A percentile compares a stretch with the other conserved stretches of the same genome.
phyloP scores from a whole-genome alignment of 2,329 filamentous ascomycete genomes.

The Nothomitra cinnamomea region DNA sequence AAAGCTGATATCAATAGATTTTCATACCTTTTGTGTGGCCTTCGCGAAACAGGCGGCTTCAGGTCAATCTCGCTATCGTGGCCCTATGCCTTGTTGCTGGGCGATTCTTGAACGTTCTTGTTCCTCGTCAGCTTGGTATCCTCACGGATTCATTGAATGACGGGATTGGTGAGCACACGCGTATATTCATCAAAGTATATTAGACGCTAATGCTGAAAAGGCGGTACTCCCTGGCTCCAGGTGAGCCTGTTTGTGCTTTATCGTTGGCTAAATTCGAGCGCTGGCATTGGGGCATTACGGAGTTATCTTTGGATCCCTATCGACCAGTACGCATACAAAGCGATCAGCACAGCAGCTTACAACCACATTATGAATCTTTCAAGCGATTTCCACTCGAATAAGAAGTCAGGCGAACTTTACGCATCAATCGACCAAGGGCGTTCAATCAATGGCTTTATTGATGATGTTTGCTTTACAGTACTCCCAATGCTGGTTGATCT shows the following conservation, averaged over 20 bases:
- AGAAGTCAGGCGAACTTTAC: constrained; percentile 46
- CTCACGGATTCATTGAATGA: constrained; percentile 51
- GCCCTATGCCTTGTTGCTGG: constrained; percentile 49
- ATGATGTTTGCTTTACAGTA: constrained; percentile 41
- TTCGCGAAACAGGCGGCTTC: constrained; percentile 44
- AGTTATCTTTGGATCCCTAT: constrained; percentile 36
- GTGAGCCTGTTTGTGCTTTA: constrained; percentile 34
- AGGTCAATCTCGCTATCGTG: constrained; percentile 50
- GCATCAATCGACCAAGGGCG: constrained; percentile 47
- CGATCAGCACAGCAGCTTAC: constrained; percentile 43
- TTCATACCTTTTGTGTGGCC: constrained; percentile 73
- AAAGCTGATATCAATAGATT: constrained; percentile 19
- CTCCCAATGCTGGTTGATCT: constrained; percentile 46
- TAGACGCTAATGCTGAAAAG: constrained; percentile 10
- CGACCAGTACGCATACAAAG: constrained; percentile 38
- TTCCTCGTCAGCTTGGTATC: constrained; percentile 67
- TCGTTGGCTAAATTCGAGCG: constrained; percentile 32
- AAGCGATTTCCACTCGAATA: constrained; percentile 52
- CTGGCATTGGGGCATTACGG: constrained; percentile 33
- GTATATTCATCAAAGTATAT: not conserved
- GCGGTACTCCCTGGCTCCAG: constrained; percentile 33
- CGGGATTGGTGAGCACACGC: constrained; percentile 18
- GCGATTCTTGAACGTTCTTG: constrained; percentile 57
- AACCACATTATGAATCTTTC: constrained; percentile 51
- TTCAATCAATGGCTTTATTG: constrained; percentile 40